Base-by-base conservation (phyloP, 768 basidiomycete species). In the Boletus huronensis region DNA sequence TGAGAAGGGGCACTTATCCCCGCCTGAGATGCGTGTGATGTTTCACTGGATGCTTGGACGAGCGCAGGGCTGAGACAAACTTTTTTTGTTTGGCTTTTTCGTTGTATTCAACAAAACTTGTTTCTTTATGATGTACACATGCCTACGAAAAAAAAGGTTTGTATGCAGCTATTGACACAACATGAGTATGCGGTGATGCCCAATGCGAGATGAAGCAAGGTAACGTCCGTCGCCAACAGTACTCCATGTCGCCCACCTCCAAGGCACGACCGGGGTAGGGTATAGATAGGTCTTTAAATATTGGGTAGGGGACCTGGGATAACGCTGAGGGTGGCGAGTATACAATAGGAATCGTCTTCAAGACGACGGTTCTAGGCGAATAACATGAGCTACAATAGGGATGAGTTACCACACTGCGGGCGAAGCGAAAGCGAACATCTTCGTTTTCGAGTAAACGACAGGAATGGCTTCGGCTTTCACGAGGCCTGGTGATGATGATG, bases 401-500 rank as follows among this genome's bases (percentile, higher is more conserved):
- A 1, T 10, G 19, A 3, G 64, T 75, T 77, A 87, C 85, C 85
- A 87, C 19, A 76, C 74, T 1, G 84, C 74, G 0, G 83, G 82
- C 1, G 79, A 72, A 11, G 85, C 85, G 56, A 81, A 79, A 0
- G 85, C 83, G 41, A 84, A 87, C 77, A 84, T 84, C 66, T 83
- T 82, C 6, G 67, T 64, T 67, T 85, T 86, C 3, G 65, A 54
- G 50, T 81, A 75, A 19, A 67, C 60, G 26, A 72, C 52, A 0
- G 61, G 60, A 1, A 65, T 58, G 0, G 69, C 44, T 23, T 66
- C 69, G 1, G 51, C 57, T n/a, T 58, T 67, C 7, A 40, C 32
- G n/a, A 63, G 56, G 1, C 63, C 67, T 0, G 28, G 80, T 63
- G 39, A 82, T 67, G 34, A 72, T 40, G 60, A 81, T 59, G 66